Base-by-base conservation (phyloP, 345 rosid species). In the Populus ilicifolia region DNA sequence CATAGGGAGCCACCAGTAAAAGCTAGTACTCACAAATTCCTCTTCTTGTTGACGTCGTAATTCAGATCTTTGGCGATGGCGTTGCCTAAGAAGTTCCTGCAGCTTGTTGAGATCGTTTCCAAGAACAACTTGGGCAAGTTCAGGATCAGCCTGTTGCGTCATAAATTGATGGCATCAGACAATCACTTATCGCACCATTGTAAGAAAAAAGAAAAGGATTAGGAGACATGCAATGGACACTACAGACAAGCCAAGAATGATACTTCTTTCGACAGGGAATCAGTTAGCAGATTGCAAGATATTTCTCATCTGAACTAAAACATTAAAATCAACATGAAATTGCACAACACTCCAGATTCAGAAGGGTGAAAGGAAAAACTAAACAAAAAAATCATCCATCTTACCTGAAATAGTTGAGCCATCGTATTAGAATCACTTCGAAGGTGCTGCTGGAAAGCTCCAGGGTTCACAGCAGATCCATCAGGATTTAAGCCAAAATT, bases 381-480 rank as follows among this genome's bases (percentile, higher is more conserved):
- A 25, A 8, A 59, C 43, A 75, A 73, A 68, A 17, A 25, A 27
- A 77, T 59, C 70, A 67, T 72, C 70, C n/a, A 59, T 6, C 78
- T 61, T 25, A 93, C 98, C 96, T 93, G 99, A 83, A 92, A 91
- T 23, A 96, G 80, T 83, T 87, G 99, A 70, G 89, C 86, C 90
- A 96, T 91, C 50, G 83, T 66, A 89, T 92, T 92, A 54, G 96
- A 79, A 80, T 93, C 97, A 82, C 83, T 83, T 17, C 89, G 90
- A 79, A 96, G 23, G 25, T 90, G 94, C 67, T 92, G 97, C 84
- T 93, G 99, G 78, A 96, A 90, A 41, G 94, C 98, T 75, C 89
- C 89, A 77, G 99, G 97, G 77, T 93, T 89, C 76, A 85, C 88
- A 78, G 99, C 96, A 83, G 99, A 92, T 18, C 98, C 98, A 84